These are phyloP conservation scores for Colletotrichum eleusines DNA, from an alignment of 2,329 filamentous ascomycete genomes.

Conservation along the genomic window DNA sequence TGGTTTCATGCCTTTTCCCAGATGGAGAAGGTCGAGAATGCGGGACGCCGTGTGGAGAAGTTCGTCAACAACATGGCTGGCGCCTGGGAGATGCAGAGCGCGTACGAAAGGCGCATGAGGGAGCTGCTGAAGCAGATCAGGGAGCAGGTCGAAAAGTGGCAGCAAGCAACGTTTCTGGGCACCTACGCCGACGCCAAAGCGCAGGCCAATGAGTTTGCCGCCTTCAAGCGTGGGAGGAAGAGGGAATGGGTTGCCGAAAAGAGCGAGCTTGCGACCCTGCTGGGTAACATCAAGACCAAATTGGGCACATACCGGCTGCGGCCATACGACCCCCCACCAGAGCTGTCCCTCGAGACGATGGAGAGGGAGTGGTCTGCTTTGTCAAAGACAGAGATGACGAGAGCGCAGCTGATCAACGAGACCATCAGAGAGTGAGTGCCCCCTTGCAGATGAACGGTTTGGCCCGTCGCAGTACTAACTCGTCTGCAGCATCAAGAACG, in stretches of 20 bases:
- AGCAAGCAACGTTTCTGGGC: constrained; percentile 84
- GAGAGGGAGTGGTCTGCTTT: constrained; percentile 86
- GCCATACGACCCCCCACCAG: constrained; percentile 89
- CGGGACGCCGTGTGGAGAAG: constrained; percentile 94
- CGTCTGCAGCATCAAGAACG: constrained; percentile 84
- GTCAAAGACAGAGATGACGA: constrained; percentile 85
- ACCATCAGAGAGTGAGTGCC: constrained; percentile 87
- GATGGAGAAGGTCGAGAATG: constrained; percentile 98
- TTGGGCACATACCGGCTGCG: constrained; percentile 92
- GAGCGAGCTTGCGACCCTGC: constrained; percentile 89
- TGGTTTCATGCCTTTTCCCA: constrained; percentile 99
- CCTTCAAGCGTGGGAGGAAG: constrained; percentile 93
- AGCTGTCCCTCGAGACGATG: constrained; percentile 84
- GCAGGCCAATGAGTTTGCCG: constrained; percentile 83
- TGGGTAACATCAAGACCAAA: constrained; percentile 99
- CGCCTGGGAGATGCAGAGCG: constrained; percentile 99
- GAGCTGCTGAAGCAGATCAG: constrained; percentile 81
- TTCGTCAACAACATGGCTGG: constrained; percentile 99
- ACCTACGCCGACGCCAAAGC: constrained; percentile 93
- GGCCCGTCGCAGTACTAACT: constrained; percentile 47
- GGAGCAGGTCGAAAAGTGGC: constrained; percentile 81
- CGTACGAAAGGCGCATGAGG: constrained; percentile 91
- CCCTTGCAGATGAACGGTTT: constrained; percentile 45
- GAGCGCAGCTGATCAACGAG: constrained; percentile 96
- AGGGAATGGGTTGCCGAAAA: constrained; percentile 98